Evolutionary conservation across 371 early-diverging fungal genomes (phyloP).

Genomic region (Mucor lusitanicus): DNA sequence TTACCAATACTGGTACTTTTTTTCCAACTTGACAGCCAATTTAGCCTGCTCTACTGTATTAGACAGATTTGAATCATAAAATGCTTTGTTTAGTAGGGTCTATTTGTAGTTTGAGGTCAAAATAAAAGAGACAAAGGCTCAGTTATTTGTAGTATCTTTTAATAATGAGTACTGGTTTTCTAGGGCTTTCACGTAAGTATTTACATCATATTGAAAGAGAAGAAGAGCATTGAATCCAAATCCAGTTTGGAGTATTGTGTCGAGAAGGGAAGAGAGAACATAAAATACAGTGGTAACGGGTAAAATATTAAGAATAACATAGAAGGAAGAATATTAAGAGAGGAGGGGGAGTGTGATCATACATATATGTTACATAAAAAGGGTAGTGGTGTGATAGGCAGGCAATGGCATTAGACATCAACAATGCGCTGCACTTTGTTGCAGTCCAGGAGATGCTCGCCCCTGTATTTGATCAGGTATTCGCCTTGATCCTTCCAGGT

Average conservation of each 20-base stretch:
- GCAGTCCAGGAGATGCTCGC: conserved; percentile 62
- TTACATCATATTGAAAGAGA: not conserved
- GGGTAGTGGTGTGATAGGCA: not conserved
- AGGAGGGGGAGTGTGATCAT: not conserved
- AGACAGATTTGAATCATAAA: no score
- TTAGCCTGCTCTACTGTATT: no score
- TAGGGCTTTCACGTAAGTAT: not conserved
- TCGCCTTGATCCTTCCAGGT: conserved; percentile 64
- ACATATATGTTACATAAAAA: conserved; percentile 3
- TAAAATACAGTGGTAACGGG: not conserved
- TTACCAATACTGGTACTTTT: no score
- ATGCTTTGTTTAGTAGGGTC: no score
- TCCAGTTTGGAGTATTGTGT: conserved; percentile 8
- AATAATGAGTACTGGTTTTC: not conserved
- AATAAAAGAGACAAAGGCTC: not conserved
- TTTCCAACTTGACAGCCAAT: no score
- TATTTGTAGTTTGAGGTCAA: no score
- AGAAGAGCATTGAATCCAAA: not conserved
- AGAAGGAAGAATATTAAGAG: conserved; percentile 1
- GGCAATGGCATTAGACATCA: conserved; percentile 12
- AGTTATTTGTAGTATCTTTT: not conserved
- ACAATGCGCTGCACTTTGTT: conserved; percentile 51
- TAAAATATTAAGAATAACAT: conserved; percentile 11
- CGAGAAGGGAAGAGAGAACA: not conserved
- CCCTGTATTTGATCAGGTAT: conserved; percentile 65